Percentiles rank a stretch among this genome's conserved stretches.
Conservation (phyloP, 805 yeast species). For the Sugiyamaella qingdaonensis region DNA sequence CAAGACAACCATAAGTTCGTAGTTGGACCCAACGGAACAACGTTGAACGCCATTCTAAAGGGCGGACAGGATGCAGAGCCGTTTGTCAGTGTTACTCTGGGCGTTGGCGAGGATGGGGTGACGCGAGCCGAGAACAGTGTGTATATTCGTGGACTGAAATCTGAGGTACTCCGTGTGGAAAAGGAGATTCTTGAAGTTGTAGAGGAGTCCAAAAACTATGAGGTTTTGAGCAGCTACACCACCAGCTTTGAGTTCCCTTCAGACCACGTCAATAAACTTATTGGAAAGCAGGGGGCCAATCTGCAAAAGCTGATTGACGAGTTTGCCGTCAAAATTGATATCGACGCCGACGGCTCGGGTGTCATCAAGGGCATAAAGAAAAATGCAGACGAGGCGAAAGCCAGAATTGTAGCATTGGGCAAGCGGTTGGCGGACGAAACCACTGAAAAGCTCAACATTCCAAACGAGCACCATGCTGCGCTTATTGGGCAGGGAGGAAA, state of each 20-base stretch:
- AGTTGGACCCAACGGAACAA: conserved; percentile 57
- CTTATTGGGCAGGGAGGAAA: conserved; percentile 81
- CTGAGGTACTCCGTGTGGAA: conserved; percentile 53
- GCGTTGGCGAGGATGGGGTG: conserved; percentile 32
- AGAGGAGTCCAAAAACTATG: conserved; percentile 51
- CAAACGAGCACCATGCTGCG: conserved; percentile 71
- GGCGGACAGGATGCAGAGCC: conserved; percentile 41
- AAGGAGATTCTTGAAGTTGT: conserved; percentile 51
- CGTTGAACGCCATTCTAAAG: conserved; percentile 42
- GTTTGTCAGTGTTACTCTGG: conserved; percentile 32
- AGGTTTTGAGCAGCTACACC: conserved; percentile 42
- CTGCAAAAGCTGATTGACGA: conserved; percentile 65
- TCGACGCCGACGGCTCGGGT: conserved; percentile 55
- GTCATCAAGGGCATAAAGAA: conserved; percentile 70
- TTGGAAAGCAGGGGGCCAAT: conserved; percentile 85
- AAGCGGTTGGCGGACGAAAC: conserved; percentile 81
- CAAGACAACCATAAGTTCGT: conserved; percentile 54
- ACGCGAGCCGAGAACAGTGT: conserved; percentile 42
- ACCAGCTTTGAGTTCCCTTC: conserved; percentile 59
- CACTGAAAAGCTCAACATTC: conserved; percentile 60
- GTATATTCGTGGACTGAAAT: conserved; percentile 63
- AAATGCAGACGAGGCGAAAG: conserved; percentile 69
- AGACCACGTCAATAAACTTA: conserved; percentile 66
- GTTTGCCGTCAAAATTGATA: conserved; percentile 72
- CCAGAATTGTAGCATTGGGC: conserved; percentile 52